phyloP scores from a whole-genome alignment of 1,284 basidiomycete species.

The Austropuccinia psidii region DNA sequence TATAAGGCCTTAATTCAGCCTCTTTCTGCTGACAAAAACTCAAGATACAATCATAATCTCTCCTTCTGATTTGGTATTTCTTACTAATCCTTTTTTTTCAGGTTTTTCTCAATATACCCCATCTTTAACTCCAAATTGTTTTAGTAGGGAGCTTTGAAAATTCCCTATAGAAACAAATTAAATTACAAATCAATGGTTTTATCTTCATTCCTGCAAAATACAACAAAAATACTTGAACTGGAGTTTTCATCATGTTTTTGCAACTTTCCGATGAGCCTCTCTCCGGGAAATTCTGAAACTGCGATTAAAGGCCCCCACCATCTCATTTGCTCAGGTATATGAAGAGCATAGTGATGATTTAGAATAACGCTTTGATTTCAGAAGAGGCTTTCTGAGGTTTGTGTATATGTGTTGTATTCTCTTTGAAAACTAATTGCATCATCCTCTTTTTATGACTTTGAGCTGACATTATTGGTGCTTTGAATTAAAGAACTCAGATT shows the following conservation, averaged over 20 bases:
- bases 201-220: no score
- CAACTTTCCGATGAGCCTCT: neutral
- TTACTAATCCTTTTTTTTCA: no score
- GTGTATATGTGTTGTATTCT: neutral
- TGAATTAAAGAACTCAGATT: slow-evolving; percentile 30
- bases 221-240: no score
- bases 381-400: neutral
- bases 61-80: no score
- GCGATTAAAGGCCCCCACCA: slow-evolving; percentile 11
- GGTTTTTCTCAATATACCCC: no score
- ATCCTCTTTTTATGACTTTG: neutral
- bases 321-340: neutral
- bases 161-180: no score
- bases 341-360: slow-evolving; percentile 21
- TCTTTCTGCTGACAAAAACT: no score
- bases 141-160: no score
- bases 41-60: no score
- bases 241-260: neutral
- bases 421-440: neutral
- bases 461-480: slow-evolving; percentile 21
- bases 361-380: neutral
- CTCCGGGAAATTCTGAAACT: slow-evolving; percentile 21
- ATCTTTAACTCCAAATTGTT: no score
- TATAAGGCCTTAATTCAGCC: no score
- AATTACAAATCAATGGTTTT: no score